Evolutionary conservation across 306 rosid species (phyloP), one percentile per base, ranked within the genome.

Genomic region (Calophaca sinica): DNA sequence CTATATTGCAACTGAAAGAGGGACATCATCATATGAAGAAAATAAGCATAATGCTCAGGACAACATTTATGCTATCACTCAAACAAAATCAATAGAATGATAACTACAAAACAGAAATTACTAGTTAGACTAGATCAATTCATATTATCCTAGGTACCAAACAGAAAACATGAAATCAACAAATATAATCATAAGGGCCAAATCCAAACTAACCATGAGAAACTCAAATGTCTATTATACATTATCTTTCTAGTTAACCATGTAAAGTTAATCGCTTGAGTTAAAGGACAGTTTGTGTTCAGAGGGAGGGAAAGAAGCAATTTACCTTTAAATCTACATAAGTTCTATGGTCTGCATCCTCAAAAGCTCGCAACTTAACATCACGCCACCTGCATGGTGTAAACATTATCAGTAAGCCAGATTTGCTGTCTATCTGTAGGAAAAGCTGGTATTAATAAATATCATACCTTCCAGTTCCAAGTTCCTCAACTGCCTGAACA

Each of bases 401-500:
- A 74, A 80, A 64, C 67, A 75, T 72, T 4, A 57, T 86, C 52
- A 82, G 76, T 80, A 46, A 51, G 46, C 69, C 2, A 39, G 66
- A 45, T 74, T 67, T 69, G 68, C 64, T 57, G 59, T 51, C n/a
- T 45, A 41, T 60, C 58, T 9, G 39, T 28, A 51, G 26, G 9
- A 55, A 54, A 70, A 67, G 67, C 63, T 28, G 70, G 20, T 52
- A 44, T 70, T 62, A 39, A 48, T 38, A 75, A 58, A 86, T 12
- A 88, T 10, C 85, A 2, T 66, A 94, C 98, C 98, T 94, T 85
- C 98, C 98, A 50, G 98, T 94, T 82, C 98, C 98, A 13, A 94
- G 96, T 45, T 94, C 98, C 87, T 91, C 98, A 44, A 94, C 97
- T 2, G 98, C 97, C 20, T 86, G 84, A 77, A 94, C 97, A 66